phyloP scores from a whole-genome alignment of 805 yeast genomes.

The Starmerella sirachaensis region DNA sequence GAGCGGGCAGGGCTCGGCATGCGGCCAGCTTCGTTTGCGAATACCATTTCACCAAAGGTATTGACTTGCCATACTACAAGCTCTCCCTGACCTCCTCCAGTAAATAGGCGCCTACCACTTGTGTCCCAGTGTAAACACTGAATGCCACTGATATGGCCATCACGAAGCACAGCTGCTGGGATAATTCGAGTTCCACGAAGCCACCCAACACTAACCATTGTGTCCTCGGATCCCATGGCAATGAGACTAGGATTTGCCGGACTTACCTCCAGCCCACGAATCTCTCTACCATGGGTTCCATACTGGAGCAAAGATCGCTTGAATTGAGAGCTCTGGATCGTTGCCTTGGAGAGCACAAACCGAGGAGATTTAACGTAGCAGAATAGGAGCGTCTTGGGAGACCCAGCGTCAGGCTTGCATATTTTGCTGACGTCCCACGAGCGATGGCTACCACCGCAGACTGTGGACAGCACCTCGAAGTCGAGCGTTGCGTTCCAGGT shows the following conservation, averaged over 20 bases:
- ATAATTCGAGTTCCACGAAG: constrained; percentile 38
- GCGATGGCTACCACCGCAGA: constrained; percentile 89
- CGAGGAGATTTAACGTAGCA: constrained; percentile 17
- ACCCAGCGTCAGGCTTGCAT: constrained; percentile 17
- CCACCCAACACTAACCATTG: constrained; percentile 55
- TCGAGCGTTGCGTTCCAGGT: constrained; percentile 73
- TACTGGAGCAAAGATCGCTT: constrained; percentile 29
- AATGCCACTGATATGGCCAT: constrained; percentile 80
- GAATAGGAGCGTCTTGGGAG: constrained; percentile 31
- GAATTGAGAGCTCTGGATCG: constrained; percentile 11
- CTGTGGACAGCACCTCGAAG: constrained; percentile 52
- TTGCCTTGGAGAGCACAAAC: constrained; percentile 40
- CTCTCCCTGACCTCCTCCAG: constrained; percentile 70
- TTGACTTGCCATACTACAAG: constrained; percentile 63
- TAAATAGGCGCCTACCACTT: constrained; percentile 32
- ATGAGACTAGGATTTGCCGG: constrained; percentile 32
- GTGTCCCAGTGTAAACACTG: constrained; percentile 51
- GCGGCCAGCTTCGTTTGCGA: constrained; percentile 38
- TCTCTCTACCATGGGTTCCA: constrained; percentile 89
- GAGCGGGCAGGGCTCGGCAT: constrained; percentile 41
- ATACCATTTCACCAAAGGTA: constrained; percentile 31
- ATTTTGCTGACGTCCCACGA: constrained; percentile 45
- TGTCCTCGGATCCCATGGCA: constrained; percentile 82
- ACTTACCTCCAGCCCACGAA: constrained; percentile 58
- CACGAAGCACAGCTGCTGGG: constrained; percentile 31